Percentiles rank a stretch among this genome's conserved stretches.
Conservation (phyloP, 371 early-diverging fungal species). For the Mucor circinelloides region DNA sequence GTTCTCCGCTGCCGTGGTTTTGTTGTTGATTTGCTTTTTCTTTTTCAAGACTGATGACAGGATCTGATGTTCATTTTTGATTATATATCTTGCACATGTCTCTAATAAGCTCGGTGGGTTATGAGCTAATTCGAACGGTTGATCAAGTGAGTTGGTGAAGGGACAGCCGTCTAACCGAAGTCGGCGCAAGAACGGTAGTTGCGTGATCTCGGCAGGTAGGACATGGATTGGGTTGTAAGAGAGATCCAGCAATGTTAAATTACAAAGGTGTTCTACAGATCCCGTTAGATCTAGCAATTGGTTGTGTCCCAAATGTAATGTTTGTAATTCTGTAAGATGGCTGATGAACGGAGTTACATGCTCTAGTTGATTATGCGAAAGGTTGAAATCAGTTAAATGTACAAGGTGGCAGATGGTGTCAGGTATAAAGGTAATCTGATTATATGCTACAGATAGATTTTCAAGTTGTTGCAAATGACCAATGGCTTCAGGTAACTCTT, state of each 20-base stretch:
- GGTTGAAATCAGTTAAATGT: slow-evolving; percentile 56
- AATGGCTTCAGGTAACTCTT: slow-evolving; percentile 66
- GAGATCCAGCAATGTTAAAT: slow-evolving; percentile 63
- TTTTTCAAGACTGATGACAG: slow-evolving; percentile 27
- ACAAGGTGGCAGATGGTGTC: slow-evolving; percentile 67
- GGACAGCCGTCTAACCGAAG: slow-evolving; percentile 59
- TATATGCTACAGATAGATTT: slow-evolving; percentile 63
- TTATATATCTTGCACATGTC: slow-evolving; percentile 72
- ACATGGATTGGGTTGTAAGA: slow-evolving; percentile 60
- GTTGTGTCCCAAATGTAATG: slow-evolving; percentile 21
- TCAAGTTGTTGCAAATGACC: slow-evolving; percentile 59
- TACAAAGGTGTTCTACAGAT: slow-evolving; percentile 65
- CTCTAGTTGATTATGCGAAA: slow-evolving; percentile 51
- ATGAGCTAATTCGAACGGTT: slow-evolving; percentile 20
- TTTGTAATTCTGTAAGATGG: slow-evolving; percentile 32
- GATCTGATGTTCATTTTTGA: slow-evolving; percentile 25
- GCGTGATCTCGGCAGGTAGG: slow-evolving; percentile 36
- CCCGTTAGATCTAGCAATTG: slow-evolving; percentile 48
- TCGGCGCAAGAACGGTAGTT: slow-evolving; percentile 60
- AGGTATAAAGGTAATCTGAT: slow-evolving; percentile 60
- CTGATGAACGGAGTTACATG: slow-evolving; percentile 48
- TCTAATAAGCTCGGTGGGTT: slow-evolving; percentile 68
- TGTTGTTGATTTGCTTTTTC: background rate
- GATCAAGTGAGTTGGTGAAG: slow-evolving; percentile 12
- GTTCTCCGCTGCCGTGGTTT: no score